phyloP scores from a whole-genome alignment of 257 asterid species.

The Hygrophila difformis region DNA sequence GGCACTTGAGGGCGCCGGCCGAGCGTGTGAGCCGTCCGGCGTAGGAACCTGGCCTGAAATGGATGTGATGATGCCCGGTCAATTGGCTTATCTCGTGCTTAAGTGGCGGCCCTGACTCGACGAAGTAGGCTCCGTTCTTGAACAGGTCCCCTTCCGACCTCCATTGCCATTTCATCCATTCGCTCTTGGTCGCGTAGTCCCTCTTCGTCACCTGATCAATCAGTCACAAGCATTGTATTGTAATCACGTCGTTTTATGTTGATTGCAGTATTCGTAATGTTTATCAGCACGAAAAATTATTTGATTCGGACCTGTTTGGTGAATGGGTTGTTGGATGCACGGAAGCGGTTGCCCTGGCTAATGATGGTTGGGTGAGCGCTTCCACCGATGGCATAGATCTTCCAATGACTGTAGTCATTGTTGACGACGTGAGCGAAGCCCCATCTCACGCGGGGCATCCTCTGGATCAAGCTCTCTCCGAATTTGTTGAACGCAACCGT shows the following conservation, averaged over 20 bases:
- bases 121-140: constrained; percentile 39
- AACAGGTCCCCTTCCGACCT: constrained; percentile 50
- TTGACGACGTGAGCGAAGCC: constrained; percentile 53
- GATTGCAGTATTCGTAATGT: no score
- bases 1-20: constrained; percentile 47
- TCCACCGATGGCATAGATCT: constrained; percentile 79
- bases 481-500: constrained; percentile 3
- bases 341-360: constrained; percentile 85
- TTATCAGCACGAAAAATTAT: no score
- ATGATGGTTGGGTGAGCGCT: constrained; percentile 79
- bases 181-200: constrained; percentile 26
- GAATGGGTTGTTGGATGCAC: constrained; percentile 39
- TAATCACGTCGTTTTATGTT: no score
- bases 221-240: no score
- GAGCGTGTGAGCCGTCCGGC: constrained; percentile 41
- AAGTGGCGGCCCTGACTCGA: constrained; percentile 38
- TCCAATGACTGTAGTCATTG: constrained; percentile 81
- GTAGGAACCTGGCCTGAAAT: constrained; percentile 39
- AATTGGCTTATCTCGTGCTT: constrained; percentile 17
- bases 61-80: constrained; percentile 16
- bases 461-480: neutral
- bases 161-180: constrained; percentile 62
- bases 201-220: constrained; percentile 38
- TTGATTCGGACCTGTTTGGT: constrained; percentile 43
- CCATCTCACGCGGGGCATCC: constrained; percentile 3